phyloP scores from a whole-genome alignment of 768 basidiomycete genomes.

The Chlorophyllum brunneum region DNA sequence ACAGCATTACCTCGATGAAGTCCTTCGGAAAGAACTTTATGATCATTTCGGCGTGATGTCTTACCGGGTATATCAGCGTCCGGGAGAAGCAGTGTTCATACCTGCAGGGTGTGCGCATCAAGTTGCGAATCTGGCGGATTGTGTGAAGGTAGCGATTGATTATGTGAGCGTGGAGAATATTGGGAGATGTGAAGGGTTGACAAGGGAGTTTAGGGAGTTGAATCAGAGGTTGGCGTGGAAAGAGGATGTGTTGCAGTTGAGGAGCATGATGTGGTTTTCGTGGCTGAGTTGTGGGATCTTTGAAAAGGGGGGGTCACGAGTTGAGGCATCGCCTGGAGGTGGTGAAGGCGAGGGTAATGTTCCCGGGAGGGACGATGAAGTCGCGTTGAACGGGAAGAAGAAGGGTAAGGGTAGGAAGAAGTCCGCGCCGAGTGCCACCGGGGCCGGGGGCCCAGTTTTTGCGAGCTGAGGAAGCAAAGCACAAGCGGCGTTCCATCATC shows the following conservation, averaged over 20 bases:
- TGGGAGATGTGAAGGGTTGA: slow-evolving; percentile 77
- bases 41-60: slow-evolving; percentile 69
- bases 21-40: slow-evolving; percentile 62
- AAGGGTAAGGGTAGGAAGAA: slow-evolving; percentile 8
- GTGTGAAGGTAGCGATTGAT: slow-evolving; percentile 93
- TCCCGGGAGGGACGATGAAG: background rate
- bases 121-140: slow-evolving; percentile 92
- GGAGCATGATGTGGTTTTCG: slow-evolving; percentile 93
- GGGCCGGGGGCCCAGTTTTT: background rate
- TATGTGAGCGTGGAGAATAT: slow-evolving; percentile 96
- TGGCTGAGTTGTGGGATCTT: slow-evolving; percentile 66
- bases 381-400: background rate
- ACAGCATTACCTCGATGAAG: slow-evolving; percentile 76
- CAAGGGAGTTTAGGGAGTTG: slow-evolving; percentile 85
- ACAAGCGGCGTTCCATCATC: too few species aligned
- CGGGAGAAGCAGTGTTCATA: slow-evolving; percentile 92
- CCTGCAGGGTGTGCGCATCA: slow-evolving; percentile 93
- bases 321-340: background rate
- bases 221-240: slow-evolving; percentile 90
- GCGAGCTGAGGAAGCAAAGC: background rate
- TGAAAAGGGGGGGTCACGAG: slow-evolving; percentile 21
- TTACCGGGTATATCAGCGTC: slow-evolving; percentile 83
- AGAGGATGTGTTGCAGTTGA: slow-evolving; percentile 87
- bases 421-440: background rate
- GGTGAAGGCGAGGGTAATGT: background rate